Evolutionary conservation across 1,284 basidiomycete species (phyloP).

Genomic region (Psilocybe mexicana): DNA sequence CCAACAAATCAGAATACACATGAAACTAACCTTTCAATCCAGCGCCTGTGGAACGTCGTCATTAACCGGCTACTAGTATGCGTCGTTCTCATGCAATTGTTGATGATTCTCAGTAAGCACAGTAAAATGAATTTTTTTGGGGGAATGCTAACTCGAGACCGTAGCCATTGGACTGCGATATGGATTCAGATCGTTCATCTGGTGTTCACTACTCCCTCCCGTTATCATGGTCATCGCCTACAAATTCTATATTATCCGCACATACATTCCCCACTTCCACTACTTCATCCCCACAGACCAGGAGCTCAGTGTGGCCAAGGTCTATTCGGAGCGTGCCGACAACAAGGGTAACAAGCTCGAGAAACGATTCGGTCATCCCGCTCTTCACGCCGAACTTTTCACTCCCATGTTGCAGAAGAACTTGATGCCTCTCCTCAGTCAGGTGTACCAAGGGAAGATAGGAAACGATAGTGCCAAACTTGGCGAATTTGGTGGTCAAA

Average conservation of each 20-base stretch:
- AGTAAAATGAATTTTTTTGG: neutral
- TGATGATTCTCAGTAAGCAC: slow-evolving; percentile 86
- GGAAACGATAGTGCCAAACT: slow-evolving; percentile 61
- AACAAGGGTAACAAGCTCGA: slow-evolving; percentile 68
- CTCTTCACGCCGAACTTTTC: slow-evolving; percentile 77
- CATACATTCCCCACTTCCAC: slow-evolving; percentile 71
- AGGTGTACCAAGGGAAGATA: slow-evolving; percentile 77
- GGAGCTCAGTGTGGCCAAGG: slow-evolving; percentile 69
- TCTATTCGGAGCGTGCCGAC: slow-evolving; percentile 74
- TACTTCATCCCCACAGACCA: slow-evolving; percentile 76
- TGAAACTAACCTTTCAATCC: slow-evolving; percentile 10
- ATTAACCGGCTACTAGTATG: slow-evolving; percentile 82
- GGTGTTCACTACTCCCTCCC: slow-evolving; percentile 76
- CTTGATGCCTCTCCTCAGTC: slow-evolving; percentile 73
- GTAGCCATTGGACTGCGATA: slow-evolving; percentile 86
- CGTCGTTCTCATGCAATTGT: slow-evolving; percentile 78
- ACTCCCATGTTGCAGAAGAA: slow-evolving; percentile 88
- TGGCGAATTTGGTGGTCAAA: slow-evolving; percentile 74
- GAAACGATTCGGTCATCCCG: slow-evolving; percentile 86
- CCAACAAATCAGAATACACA: neutral
- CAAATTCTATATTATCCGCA: slow-evolving; percentile 79
- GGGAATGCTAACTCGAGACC: slow-evolving; percentile 6
- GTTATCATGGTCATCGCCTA: slow-evolving; percentile 75
- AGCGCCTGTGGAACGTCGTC: slow-evolving; percentile 92
- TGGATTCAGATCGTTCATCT: slow-evolving; percentile 69